Conservation (phyloP, 441 rosid genomes). For the Erodium texanum region DNA sequence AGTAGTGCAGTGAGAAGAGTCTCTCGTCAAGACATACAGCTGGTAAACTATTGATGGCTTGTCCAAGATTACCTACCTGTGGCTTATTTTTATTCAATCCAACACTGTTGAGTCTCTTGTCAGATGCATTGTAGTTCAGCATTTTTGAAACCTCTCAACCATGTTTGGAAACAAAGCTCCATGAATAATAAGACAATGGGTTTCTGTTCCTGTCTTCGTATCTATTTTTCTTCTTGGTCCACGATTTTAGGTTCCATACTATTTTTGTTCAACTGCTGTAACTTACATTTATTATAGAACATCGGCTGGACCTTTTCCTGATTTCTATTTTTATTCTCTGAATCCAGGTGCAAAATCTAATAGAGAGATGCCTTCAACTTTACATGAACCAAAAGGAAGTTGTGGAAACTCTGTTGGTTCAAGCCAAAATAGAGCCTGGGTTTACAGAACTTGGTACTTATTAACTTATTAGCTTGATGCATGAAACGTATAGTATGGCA, state of each 20-base stretch:
- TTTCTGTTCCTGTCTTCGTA: no score
- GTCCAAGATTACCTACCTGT: background rate
- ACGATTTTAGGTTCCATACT: no score
- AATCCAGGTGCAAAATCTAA: slow-evolving; percentile 86
- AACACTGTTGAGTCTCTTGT: background rate
- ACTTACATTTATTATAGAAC: background rate
- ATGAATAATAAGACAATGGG: no score
- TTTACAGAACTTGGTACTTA: slow-evolving; percentile 88
- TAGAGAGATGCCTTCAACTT: slow-evolving; percentile 87
- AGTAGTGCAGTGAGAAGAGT: slow-evolving; percentile 67
- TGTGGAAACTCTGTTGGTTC: slow-evolving; percentile 62
- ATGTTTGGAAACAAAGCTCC: background rate
- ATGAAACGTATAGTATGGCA: background rate
- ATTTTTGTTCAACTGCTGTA: background rate
- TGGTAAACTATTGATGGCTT: slow-evolving; percentile 8
- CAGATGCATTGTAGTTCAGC: background rate
- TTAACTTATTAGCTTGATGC: background rate
- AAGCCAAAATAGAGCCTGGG: slow-evolving; percentile 94
- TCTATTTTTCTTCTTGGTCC: no score
- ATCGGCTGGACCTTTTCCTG: background rate
- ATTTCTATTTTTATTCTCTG: slow-evolving; percentile 7
- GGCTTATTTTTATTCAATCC: background rate
- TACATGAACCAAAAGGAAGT: slow-evolving; percentile 95
- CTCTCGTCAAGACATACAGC: slow-evolving; percentile 78
- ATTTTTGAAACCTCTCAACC: background rate